Evolutionary conservation across 495 filamentous ascomycete species (phyloP).

Genomic region (Penicillium argentinense): DNA sequence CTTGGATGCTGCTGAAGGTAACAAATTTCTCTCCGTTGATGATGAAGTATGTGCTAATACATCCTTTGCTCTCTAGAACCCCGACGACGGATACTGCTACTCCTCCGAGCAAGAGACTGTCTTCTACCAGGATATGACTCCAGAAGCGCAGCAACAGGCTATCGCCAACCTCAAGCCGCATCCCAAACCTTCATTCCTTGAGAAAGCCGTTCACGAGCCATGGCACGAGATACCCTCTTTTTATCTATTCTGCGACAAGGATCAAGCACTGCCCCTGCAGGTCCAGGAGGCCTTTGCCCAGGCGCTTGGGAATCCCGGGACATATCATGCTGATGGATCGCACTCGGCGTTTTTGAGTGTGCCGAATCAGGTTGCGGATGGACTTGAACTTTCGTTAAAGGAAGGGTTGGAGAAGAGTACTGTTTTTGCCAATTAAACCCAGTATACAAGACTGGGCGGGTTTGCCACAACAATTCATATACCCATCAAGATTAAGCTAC

Average conservation of each 20-base stretch:
- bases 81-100: background rate
- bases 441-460: no score
- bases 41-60: background rate
- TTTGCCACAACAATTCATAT: no score
- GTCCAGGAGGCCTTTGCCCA: slow-evolving; percentile 35
- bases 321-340: slow-evolving; percentile 9
- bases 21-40: background rate
- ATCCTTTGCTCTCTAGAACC: background rate
- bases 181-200: slow-evolving; percentile 14
- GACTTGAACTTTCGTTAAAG: slow-evolving; percentile 14
- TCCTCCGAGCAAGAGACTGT: slow-evolving; percentile 12
- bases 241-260: slow-evolving; percentile 50
- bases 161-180: slow-evolving; percentile 23
- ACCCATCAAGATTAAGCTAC: no score
- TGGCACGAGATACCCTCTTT: slow-evolving; percentile 48
- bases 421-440: background rate
- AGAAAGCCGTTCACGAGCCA: slow-evolving; percentile 34
- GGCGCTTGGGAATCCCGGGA: slow-evolving; percentile 11
- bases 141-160: slow-evolving; percentile 14
- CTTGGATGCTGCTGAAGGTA: slow-evolving; percentile 19
- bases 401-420: slow-evolving; percentile 3
- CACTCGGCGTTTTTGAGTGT: slow-evolving; percentile 26
- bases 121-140: slow-evolving; percentile 30
- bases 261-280: slow-evolving; percentile 32
- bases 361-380: slow-evolving; percentile 22